These are phyloP conservation scores for Exophiala lecanii-corni DNA, from an alignment of 2,329 filamentous ascomycete species.

Conservation along the genomic window DNA sequence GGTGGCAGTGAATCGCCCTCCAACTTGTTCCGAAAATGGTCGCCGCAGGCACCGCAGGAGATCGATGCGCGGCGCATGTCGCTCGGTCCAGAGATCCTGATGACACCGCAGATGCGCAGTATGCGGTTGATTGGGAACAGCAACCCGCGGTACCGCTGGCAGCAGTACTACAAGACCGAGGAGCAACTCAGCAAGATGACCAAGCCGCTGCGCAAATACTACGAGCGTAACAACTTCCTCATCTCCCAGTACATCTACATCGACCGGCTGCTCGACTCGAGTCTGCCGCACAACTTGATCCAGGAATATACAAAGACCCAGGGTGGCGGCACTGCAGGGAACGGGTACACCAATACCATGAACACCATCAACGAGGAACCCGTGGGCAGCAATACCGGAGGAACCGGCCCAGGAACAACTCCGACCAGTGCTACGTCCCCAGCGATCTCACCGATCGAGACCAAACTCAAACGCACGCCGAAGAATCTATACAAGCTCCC, in stretches of 20 bases:
- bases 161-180: conserved; percentile 78
- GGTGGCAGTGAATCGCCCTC: neutral
- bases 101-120: conserved; percentile 43
- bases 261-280: conserved; percentile 83
- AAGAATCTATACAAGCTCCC: conserved; percentile 75
- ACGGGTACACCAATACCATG: conserved; percentile 55
- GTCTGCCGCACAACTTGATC: conserved; percentile 83
- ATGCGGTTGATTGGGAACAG: conserved; percentile 84
- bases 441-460: conserved; percentile 12
- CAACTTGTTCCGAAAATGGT: conserved; percentile 20
- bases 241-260: conserved; percentile 93
- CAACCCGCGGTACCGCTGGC: conserved; percentile 80
- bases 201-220: conserved; percentile 74
- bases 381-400: conserved; percentile 26
- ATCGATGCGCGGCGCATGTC: conserved; percentile 22
- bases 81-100: conserved; percentile 26
- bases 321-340: too few relatives aligned
- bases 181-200: conserved; percentile 67
- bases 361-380: conserved; percentile 72
- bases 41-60: conserved; percentile 9
- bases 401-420: conserved; percentile 27
- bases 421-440: conserved; percentile 17
- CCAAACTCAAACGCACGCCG: conserved; percentile 69
- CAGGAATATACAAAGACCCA: conserved; percentile 76
- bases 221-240: conserved; percentile 81